Conservation (phyloP, 169 alveolate genomes). For the Plasmodium ovale region DNA sequence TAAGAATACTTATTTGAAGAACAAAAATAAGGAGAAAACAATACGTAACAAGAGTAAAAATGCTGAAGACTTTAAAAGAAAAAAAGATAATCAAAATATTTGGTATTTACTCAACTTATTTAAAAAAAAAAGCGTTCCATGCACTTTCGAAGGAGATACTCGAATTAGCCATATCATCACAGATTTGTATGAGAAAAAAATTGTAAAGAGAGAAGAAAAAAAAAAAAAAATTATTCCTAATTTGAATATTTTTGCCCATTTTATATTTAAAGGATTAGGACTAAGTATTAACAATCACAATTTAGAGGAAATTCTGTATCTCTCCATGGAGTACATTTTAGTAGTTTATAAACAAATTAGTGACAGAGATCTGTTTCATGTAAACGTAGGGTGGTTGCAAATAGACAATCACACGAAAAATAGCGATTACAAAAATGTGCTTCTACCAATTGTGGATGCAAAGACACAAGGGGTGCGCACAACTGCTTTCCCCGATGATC, state of each 20-base stretch:
- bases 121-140: constrained; percentile 26
- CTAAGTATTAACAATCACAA: constrained; percentile 67
- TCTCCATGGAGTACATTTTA: constrained; percentile 68
- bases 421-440: constrained; percentile 59
- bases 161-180: constrained; percentile 18
- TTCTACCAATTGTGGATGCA: constrained; percentile 63
- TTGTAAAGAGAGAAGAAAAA: constrained; percentile 34
- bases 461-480: background rate
- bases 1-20: constrained; percentile 1
- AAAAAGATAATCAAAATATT: background rate
- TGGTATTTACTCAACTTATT: constrained; percentile 44
- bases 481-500: no score
- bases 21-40: background rate
- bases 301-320: constrained; percentile 71
- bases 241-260: constrained; percentile 62
- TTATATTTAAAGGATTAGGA: constrained; percentile 74
- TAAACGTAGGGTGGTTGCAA: constrained; percentile 74
- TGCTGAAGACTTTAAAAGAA: background rate
- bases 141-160: constrained; percentile 6
- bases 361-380: constrained; percentile 62
- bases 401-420: constrained; percentile 75
- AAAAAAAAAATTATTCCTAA: constrained; percentile 14
- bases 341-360: constrained; percentile 58
- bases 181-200: constrained; percentile 32
- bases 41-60: constrained; percentile 1